Percentiles rank a stretch among this genome's conserved stretches.
Conservation (phyloP, 1,139 yeast genomes). For the Wickerhamiella infanticola region DNA sequence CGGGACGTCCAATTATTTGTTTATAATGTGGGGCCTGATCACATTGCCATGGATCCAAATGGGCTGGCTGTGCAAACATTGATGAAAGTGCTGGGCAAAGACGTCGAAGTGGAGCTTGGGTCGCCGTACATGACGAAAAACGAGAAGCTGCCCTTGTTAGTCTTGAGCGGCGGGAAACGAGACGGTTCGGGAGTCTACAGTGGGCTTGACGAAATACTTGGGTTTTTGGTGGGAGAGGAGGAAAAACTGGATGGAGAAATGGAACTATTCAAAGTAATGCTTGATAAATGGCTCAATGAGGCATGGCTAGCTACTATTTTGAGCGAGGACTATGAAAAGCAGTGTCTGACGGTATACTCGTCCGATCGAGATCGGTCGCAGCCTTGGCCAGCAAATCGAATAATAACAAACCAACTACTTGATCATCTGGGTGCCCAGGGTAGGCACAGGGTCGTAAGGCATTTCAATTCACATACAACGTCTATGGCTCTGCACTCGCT, state of each 20-base stretch:
- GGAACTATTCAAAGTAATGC: slow-evolving; percentile 15
- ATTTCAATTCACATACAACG: slow-evolving; percentile 4
- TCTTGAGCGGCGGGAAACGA: slow-evolving; percentile 4
- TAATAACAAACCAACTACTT: slow-evolving; percentile 8
- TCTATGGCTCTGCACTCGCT: slow-evolving; percentile 8
- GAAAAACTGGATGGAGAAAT: slow-evolving; percentile 3
- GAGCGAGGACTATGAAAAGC: slow-evolving; percentile 1
- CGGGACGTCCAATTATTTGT: slow-evolving; percentile 15
- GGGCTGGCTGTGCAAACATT: slow-evolving; percentile 18
- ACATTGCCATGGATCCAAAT: slow-evolving; percentile 20
- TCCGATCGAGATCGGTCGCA: slow-evolving; percentile 6
- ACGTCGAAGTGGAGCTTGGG: slow-evolving; percentile 6
- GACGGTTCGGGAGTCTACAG: background rate
- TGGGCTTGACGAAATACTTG: slow-evolving; percentile 4
- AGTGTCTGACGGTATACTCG: slow-evolving; percentile 9
- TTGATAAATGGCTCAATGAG: slow-evolving; percentile 19
- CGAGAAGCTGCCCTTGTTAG: slow-evolving; percentile 15
- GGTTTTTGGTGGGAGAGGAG: slow-evolving; percentile 3
- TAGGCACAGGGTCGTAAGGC: slow-evolving; percentile 2
- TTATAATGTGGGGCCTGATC: slow-evolving; percentile 14
- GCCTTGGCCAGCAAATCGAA: slow-evolving; percentile 12
- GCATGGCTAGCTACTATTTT: slow-evolving; percentile 21
- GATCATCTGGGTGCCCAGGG: slow-evolving; percentile 10
- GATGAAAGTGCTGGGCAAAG: slow-evolving; percentile 8
- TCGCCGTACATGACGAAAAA: slow-evolving; percentile 14